phyloP scores from a whole-genome alignment of 2,329 filamentous ascomycete species.

The Fusarium redolens region DNA sequence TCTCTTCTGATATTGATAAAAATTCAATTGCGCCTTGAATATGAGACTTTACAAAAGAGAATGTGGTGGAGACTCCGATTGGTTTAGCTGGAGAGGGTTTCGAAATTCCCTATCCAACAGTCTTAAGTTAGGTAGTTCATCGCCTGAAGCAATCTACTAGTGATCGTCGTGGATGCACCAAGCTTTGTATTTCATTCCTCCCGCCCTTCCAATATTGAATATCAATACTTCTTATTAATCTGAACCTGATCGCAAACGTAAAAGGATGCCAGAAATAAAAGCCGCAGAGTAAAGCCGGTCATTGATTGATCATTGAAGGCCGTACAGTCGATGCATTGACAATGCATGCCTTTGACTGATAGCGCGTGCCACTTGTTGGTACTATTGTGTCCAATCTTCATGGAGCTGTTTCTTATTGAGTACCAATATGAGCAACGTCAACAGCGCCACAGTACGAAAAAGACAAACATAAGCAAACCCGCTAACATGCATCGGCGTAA shows the following conservation, averaged over 20 bases:
- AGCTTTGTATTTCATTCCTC: conserved; percentile 1
- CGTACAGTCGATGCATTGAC: neutral
- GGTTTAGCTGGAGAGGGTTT: conserved; percentile 29
- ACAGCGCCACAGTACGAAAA: neutral
- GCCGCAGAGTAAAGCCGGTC: neutral
- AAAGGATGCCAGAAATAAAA: neutral
- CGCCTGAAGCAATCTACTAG: conserved; percentile 28
- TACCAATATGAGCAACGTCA: neutral
- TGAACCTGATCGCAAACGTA: neutral
- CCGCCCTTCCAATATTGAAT: neutral
- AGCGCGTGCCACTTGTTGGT: neutral
- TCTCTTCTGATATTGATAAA: conserved; percentile 1
- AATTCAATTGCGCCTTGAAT: conserved; percentile 1
- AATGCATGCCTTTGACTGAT: neutral
- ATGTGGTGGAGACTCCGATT: conserved; percentile 24
- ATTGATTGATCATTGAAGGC: neutral
- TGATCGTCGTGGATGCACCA: conserved; percentile 22
- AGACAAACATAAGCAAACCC: neutral
- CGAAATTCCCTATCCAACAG: conserved; percentile 27
- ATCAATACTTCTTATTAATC: neutral
- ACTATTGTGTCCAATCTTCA: neutral
- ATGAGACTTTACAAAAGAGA: conserved; percentile 15
- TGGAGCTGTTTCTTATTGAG: neutral
- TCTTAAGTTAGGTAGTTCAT: neutral
- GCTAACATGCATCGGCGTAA: neutral